A percentile compares a stretch with the other conserved stretches of the same genome.
phyloP scores from a whole-genome alignment of 768 basidiomycete species.

The Boletus insuetus region DNA sequence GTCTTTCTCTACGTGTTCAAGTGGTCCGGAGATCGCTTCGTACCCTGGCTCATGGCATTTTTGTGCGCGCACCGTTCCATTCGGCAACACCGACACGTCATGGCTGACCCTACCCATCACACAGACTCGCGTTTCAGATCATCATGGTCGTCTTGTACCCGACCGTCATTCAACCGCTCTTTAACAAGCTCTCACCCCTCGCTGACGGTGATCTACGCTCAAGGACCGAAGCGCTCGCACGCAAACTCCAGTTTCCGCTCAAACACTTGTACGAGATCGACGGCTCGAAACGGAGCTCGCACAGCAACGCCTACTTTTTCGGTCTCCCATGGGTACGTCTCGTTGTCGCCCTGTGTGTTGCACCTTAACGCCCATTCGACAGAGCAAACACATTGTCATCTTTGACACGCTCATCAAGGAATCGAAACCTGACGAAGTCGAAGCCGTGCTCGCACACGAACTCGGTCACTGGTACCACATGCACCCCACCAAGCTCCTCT shows the following conservation, averaged over 20 bases:
- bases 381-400: slow-evolving; percentile 95
- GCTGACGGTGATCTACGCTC: slow-evolving; percentile 70
- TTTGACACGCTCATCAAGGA: slow-evolving; percentile 97
- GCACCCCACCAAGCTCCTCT: slow-evolving; percentile 87
- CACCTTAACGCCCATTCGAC: background rate
- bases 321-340: slow-evolving; percentile 84
- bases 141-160: slow-evolving; percentile 82
- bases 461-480: slow-evolving; percentile 95
- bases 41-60: slow-evolving; percentile 92
- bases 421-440: slow-evolving; percentile 87
- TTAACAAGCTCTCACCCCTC: slow-evolving; percentile 95
- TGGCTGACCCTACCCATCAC: background rate
- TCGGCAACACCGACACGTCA: no score
- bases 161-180: slow-evolving; percentile 88
- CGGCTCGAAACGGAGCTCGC: slow-evolving; percentile 92
- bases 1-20: slow-evolving; percentile 86
- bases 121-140: slow-evolving; percentile 78
- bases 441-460: slow-evolving; percentile 96
- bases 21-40: slow-evolving; percentile 91
- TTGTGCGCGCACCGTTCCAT: slow-evolving; percentile 47
- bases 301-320: slow-evolving; percentile 98
- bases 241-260: slow-evolving; percentile 86
- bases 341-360: background rate
- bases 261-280: slow-evolving; percentile 97
- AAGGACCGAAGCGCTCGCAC: slow-evolving; percentile 74